phyloP scores from a whole-genome alignment of 129 eudicot genomes.

The carrot (Daucus carota) region DNA sequence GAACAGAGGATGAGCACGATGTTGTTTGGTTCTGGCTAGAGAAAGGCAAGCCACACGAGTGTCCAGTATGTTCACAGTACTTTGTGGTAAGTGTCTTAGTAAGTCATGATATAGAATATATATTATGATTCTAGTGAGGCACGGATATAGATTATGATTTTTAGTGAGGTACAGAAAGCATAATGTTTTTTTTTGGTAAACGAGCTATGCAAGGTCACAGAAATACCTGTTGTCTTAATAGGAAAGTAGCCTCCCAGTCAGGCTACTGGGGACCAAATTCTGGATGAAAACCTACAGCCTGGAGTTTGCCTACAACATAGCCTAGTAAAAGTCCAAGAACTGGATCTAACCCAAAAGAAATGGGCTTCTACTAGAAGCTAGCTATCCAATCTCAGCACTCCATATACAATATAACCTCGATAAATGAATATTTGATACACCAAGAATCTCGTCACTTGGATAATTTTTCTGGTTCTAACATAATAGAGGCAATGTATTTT shows the following conservation, averaged over 20 bases:
- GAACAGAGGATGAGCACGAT: conserved; percentile 94
- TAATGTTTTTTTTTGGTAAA: neutral
- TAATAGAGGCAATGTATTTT: no score
- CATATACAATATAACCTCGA: no score
- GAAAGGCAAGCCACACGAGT: conserved; percentile 84
- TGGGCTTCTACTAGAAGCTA: neutral
- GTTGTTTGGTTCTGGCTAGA: conserved; percentile 99
- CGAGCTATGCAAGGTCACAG: no score
- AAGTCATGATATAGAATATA: no score
- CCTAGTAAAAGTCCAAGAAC: neutral
- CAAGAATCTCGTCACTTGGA: no score
- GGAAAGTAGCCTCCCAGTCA: neutral
- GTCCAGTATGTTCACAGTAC: conserved; percentile 96
- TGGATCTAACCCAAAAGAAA: neutral
- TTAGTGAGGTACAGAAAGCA: neutral
- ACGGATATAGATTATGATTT: no score
- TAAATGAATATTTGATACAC: no score
- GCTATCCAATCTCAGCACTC: neutral
- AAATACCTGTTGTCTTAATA: neutral
- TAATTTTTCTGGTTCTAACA: no score
- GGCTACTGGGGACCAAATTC: neutral
- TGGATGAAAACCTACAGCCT: neutral
- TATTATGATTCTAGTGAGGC: no score
- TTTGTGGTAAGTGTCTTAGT: conserved; percentile 51
- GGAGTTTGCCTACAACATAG: neutral